Evolutionary conservation across 352 stramenopile species (phyloP).

Genomic region (Globisporangium abappressorium): DNA sequence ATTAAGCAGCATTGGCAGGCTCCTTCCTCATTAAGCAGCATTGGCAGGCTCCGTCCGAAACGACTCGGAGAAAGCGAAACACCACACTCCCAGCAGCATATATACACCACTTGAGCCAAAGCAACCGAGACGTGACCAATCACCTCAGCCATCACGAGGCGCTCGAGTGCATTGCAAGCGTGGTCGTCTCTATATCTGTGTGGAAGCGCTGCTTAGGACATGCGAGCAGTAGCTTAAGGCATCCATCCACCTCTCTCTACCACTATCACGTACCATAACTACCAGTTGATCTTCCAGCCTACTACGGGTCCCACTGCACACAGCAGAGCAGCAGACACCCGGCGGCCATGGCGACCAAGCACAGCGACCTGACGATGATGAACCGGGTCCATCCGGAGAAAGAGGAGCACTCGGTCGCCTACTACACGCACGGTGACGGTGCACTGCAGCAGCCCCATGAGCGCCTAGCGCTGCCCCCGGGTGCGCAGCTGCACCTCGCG

Average conservation of each 20-base stretch:
- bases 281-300: background rate
- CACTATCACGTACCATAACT: background rate
- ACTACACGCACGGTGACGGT: constrained; percentile 10
- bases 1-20: no score
- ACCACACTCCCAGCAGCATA: no score
- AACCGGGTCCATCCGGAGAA: constrained; percentile 18
- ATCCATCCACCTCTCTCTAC: background rate
- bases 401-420: constrained; percentile 10
- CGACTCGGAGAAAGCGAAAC: no score
- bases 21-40: no score
- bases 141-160: background rate
- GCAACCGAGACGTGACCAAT: no score
- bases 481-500: background rate
- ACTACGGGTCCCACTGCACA: background rate
- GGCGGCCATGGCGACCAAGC: constrained; percentile 7
- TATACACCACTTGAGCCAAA: no score
- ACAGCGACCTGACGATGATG: background rate
- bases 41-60: no score
- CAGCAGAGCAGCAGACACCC: background rate
- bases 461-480: background rate
- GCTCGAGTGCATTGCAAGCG: background rate
- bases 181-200: background rate
- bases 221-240: background rate
- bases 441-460: background rate
- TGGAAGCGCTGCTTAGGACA: background rate